These are phyloP conservation scores for Fusarium sp. DNA, from an alignment of 2,329 filamentous ascomycete species.

Conservation along the genomic window DNA sequence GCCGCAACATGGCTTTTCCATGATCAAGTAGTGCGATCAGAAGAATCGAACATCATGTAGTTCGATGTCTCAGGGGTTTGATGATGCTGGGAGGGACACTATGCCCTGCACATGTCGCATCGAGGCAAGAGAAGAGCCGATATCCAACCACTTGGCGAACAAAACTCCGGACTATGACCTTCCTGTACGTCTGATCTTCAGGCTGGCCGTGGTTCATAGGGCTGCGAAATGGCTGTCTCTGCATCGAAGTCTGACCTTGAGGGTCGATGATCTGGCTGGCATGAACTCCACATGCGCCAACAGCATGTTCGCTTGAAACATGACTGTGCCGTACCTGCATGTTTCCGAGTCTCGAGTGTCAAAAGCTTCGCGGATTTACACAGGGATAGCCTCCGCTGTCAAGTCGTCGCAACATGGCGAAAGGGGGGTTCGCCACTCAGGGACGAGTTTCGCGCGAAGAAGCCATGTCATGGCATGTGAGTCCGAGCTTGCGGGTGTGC, in stretches of 20 bases:
- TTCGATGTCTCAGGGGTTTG: not conserved
- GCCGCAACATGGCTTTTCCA: not conserved
- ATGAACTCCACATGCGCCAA: not conserved
- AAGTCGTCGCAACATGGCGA: not conserved
- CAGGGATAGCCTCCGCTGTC: not conserved
- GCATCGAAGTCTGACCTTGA: not conserved
- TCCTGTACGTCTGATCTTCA: not conserved
- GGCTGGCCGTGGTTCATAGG: not conserved
- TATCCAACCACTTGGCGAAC: not conserved
- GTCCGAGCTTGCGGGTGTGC: conserved; percentile 3
- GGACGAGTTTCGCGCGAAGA: not conserved
- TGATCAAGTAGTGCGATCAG: not conserved
- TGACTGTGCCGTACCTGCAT: not conserved
- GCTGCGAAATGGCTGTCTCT: not conserved
- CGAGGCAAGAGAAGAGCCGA: not conserved
- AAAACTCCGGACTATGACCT: not conserved
- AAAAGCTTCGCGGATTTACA: not conserved
- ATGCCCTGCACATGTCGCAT: not conserved
- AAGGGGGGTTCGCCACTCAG: not conserved
- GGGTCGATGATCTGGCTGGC: not conserved
- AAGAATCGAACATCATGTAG: not conserved
- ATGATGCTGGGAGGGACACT: not conserved
- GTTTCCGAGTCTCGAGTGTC: not conserved
- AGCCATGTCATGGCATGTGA: conserved; percentile 7
- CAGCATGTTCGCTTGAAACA: not conserved